Evolutionary conservation across 2,329 filamentous ascomycete genomes (phyloP).

Genomic region (Fusarium devonianum): DNA sequence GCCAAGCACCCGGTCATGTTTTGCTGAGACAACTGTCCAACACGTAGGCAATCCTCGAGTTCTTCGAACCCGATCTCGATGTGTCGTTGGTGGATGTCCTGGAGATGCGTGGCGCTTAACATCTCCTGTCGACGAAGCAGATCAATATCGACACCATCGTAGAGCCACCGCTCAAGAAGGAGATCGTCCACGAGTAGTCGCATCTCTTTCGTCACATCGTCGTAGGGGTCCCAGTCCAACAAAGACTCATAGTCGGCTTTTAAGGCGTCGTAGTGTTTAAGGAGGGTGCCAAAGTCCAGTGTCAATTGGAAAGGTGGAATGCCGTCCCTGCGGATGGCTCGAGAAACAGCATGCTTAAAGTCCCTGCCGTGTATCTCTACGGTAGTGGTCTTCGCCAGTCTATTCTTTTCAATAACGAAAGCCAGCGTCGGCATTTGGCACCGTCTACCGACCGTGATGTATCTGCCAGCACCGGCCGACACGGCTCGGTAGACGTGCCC

Average conservation of each 20-base stretch:
- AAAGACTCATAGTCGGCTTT: slow-evolving; percentile 29
- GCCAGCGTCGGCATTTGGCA: slow-evolving; percentile 31
- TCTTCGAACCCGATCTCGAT: slow-evolving; percentile 39
- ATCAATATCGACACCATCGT: slow-evolving; percentile 39
- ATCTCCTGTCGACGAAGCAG: slow-evolving; percentile 25
- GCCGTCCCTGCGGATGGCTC: slow-evolving; percentile 42
- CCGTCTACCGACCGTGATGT: slow-evolving; percentile 30
- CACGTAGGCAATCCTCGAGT: slow-evolving; percentile 40
- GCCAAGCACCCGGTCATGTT: slow-evolving; percentile 25
- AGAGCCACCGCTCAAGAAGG: slow-evolving; percentile 40
- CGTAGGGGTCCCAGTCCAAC: slow-evolving; percentile 5
- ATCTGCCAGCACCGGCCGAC: slow-evolving; percentile 42
- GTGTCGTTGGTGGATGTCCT: slow-evolving; percentile 40
- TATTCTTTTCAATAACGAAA: slow-evolving; percentile 42
- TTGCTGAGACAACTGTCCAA: slow-evolving; percentile 36
- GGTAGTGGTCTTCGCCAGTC: slow-evolving; percentile 28
- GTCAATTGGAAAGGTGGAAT: slow-evolving; percentile 13
- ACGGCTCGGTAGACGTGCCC: slow-evolving; percentile 38
- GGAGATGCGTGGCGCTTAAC: slow-evolving; percentile 35
- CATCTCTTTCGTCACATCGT: slow-evolving; percentile 36
- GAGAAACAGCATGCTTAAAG: slow-evolving; percentile 48
- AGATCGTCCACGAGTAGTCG: slow-evolving; percentile 40
- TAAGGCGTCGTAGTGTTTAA: slow-evolving; percentile 37
- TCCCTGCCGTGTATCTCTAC: slow-evolving; percentile 46
- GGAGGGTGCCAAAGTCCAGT: slow-evolving; percentile 35